phyloP scores from a whole-genome alignment of 73 alveolate genomes.

The Stentor roeselii region DNA sequence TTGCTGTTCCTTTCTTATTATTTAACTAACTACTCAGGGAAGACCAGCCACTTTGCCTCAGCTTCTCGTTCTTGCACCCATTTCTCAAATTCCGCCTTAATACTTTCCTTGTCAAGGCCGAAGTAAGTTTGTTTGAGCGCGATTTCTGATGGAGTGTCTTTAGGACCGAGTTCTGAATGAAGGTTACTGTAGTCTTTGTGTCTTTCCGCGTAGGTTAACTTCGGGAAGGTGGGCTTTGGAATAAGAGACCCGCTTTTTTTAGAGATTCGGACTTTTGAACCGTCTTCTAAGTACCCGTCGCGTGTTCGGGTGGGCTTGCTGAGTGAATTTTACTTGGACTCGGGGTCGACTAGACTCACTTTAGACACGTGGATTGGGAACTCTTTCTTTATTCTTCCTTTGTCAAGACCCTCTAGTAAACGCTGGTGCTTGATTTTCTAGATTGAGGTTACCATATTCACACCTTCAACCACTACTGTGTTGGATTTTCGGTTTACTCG shows the following conservation, averaged over 20 bases:
- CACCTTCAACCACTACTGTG: conserved; percentile 71
- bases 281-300: conserved; percentile 55
- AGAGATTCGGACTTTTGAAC: conserved; percentile 64
- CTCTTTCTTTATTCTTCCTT: conserved; percentile 26
- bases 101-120: conserved; percentile 76
- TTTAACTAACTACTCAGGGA: conserved; percentile 51
- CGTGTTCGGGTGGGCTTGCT: conserved; percentile 59
- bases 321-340: conserved; percentile 33
- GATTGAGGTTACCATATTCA: conserved; percentile 38
- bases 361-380: conserved; percentile 78
- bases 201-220: conserved; percentile 58
- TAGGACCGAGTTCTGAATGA: conserved; percentile 32
- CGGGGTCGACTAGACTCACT: conserved; percentile 82
- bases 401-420: conserved; percentile 26
- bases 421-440: conserved; percentile 26
- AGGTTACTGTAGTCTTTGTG: conserved; percentile 50
- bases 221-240: conserved; percentile 63
- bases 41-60: conserved; percentile 66
- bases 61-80: conserved; percentile 62
- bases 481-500: conserved; percentile 60
- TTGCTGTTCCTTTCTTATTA: no score
- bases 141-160: conserved; percentile 73
- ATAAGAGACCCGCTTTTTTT: conserved; percentile 71
- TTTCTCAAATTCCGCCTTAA: conserved; percentile 74
- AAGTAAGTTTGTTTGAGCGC: conserved; percentile 69